A percentile compares a stretch with the other conserved stretches of the same genome.
phyloP scores from a whole-genome alignment of 1,284 basidiomycete species.

The Rhodotorula mucilaginosa region DNA sequence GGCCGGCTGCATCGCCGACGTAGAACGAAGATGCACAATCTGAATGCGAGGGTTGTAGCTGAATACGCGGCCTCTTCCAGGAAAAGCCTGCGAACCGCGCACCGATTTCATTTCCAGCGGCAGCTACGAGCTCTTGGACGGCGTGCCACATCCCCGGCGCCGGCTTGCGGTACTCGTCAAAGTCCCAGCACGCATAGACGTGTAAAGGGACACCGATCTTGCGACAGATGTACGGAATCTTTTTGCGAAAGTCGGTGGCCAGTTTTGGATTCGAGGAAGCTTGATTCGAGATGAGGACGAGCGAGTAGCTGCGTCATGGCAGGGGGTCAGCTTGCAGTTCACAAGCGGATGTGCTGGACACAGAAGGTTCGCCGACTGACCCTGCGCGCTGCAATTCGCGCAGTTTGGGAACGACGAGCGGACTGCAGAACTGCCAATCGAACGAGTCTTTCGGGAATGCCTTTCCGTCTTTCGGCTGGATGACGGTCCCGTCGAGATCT shows the following conservation, averaged over 20 bases:
- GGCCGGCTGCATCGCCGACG: slow-evolving; percentile 87
- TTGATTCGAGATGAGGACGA: slow-evolving; percentile 73
- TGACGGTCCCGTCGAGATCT: slow-evolving; percentile 75
- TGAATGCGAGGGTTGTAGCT: slow-evolving; percentile 45
- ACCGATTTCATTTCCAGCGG: slow-evolving; percentile 65
- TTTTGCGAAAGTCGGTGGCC: slow-evolving; percentile 64
- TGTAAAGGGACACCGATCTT: slow-evolving; percentile 75
- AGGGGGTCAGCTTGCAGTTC: too few species aligned
- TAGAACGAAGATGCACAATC: slow-evolving; percentile 69
- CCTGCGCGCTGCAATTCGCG: slow-evolving; percentile 58
- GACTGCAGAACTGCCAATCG: slow-evolving; percentile 68
- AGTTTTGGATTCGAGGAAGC: slow-evolving; percentile 50
- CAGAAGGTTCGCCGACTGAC: background rate
- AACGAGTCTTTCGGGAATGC: slow-evolving; percentile 54
- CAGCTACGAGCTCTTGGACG: slow-evolving; percentile 56
- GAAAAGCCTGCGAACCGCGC: slow-evolving; percentile 19
- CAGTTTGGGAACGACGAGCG: slow-evolving; percentile 62
- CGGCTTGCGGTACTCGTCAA: slow-evolving; percentile 77
- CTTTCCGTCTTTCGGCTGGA: slow-evolving; percentile 59
- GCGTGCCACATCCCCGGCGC: slow-evolving; percentile 82
- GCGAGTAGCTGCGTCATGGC: slow-evolving; percentile 58
- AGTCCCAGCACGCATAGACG: slow-evolving; percentile 65
- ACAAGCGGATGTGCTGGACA: background rate
- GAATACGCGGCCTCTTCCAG: accelerated
- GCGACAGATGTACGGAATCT: slow-evolving; percentile 64